A percentile compares a stretch with the other conserved stretches of the same genome.
Conservation (phyloP, 2,329 filamentous ascomycete genomes). For the Penicillium thymicola region DNA sequence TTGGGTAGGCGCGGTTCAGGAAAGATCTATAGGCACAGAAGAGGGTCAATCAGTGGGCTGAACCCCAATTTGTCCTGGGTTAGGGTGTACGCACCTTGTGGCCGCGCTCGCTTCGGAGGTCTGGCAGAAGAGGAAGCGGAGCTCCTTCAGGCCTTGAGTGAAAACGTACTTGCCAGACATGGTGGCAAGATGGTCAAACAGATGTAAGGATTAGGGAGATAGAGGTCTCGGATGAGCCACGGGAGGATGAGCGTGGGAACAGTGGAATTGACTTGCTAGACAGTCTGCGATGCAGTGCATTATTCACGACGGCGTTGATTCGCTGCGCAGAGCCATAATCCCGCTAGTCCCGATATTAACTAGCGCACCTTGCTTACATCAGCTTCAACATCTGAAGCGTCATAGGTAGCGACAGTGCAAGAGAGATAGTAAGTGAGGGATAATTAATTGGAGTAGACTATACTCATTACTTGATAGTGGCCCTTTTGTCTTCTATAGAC, state of each 20-base stretch:
- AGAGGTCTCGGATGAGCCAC: slow-evolving; percentile 8
- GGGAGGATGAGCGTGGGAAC: slow-evolving; percentile 1
- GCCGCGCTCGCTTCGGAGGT: slow-evolving; percentile 85
- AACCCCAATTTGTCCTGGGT: background rate
- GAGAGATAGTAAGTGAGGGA: background rate
- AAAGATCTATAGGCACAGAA: slow-evolving; percentile 64
- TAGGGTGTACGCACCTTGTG: slow-evolving; percentile 64
- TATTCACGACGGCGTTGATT: slow-evolving; percentile 25
- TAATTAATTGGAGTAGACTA: background rate
- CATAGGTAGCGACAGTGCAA: background rate
- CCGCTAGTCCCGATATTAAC: slow-evolving; percentile 15
- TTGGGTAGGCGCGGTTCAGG: slow-evolving; percentile 85
- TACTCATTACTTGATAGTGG: background rate
- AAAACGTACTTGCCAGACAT: slow-evolving; percentile 97
- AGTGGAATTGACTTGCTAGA: slow-evolving; percentile 5
- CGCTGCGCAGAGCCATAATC: slow-evolving; percentile 15
- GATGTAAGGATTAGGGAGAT: background rate
- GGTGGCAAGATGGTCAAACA: slow-evolving; percentile 26
- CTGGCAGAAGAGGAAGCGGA: slow-evolving; percentile 97
- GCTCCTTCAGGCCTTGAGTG: slow-evolving; percentile 81
- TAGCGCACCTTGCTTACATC: slow-evolving; percentile 28
- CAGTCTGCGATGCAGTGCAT: slow-evolving; percentile 12
- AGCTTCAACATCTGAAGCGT: slow-evolving; percentile 14
- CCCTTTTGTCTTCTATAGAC: no score
- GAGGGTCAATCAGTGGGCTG: background rate